Percentiles rank a stretch among this genome's conserved stretches.
Conservation (phyloP, 768 basidiomycete species). For the Boletus reticuloceps region DNA sequence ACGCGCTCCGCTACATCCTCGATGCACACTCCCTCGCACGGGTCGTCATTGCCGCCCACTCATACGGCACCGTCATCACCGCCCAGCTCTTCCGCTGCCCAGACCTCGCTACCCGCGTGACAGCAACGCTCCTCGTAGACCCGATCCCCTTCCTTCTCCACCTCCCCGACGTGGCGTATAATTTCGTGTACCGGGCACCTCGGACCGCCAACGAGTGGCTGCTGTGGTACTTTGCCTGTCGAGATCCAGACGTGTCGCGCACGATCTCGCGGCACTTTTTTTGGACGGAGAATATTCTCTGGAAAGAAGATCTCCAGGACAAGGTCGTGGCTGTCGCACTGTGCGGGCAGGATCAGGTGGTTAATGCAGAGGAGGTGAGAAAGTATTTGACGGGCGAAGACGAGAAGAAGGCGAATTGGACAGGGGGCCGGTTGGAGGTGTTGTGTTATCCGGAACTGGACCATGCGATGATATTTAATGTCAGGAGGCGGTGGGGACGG, state of each 20-base stretch:
- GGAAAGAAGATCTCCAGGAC: slow-evolving; percentile 51
- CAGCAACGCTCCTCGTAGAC: slow-evolving; percentile 52
- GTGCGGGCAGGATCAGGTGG: slow-evolving; percentile 42
- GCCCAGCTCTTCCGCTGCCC: slow-evolving; percentile 50
- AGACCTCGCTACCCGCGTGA: slow-evolving; percentile 34
- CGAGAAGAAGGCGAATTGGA: slow-evolving; percentile 24
- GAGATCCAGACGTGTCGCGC: slow-evolving; percentile 60
- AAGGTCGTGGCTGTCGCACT: slow-evolving; percentile 35
- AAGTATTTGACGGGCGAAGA: slow-evolving; percentile 39
- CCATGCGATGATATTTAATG: slow-evolving; percentile 42
- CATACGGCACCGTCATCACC: slow-evolving; percentile 59
- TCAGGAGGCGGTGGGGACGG: slow-evolving; percentile 20
- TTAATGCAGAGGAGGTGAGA: slow-evolving; percentile 37
- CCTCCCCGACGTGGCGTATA: slow-evolving; percentile 58
- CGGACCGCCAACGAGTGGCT: slow-evolving; percentile 57
- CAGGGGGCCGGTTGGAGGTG: slow-evolving; percentile 35
- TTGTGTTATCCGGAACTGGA: slow-evolving; percentile 38
- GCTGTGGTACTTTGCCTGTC: slow-evolving; percentile 65
- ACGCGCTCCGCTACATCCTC: slow-evolving; percentile 44
- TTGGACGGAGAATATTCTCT: slow-evolving; percentile 61
- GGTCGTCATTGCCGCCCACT: slow-evolving; percentile 53
- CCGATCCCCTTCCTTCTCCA: slow-evolving; percentile 66
- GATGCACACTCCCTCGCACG: slow-evolving; percentile 36
- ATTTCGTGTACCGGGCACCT: slow-evolving; percentile 61
- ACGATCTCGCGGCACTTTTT: slow-evolving; percentile 61